Conservation (phyloP, 495 filamentous ascomycete species). For the Podospora pseudocomata region DNA sequence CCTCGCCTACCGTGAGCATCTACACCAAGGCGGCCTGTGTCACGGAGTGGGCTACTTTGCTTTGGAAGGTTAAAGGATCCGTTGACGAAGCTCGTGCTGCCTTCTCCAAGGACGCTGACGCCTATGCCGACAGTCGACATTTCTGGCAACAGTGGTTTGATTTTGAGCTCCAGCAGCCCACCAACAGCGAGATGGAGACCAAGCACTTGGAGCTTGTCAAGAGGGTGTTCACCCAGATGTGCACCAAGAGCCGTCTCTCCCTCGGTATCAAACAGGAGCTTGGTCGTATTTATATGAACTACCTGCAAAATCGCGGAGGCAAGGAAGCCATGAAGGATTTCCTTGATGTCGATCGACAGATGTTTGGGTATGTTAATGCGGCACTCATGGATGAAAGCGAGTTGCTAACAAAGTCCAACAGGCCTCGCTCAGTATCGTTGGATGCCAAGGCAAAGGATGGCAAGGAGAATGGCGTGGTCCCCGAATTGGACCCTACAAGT, state of each 20-base stretch:
- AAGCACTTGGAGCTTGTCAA: conserved; percentile 71
- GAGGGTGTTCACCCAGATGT: conserved; percentile 73
- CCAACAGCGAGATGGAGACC: conserved; percentile 58
- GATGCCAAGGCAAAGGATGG: conserved; percentile 37
- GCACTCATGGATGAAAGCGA: background rate
- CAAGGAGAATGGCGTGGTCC: conserved; percentile 58
- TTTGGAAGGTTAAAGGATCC: conserved; percentile 89
- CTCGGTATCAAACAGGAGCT: conserved; percentile 69
- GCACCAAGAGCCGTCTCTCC: conserved; percentile 68
- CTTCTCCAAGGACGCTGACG: conserved; percentile 76
- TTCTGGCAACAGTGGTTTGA: conserved; percentile 91
- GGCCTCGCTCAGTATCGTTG: conserved; percentile 50
- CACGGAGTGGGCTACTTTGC: conserved; percentile 80
- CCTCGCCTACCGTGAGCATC: conserved; percentile 65
- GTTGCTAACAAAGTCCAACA: conserved; percentile 24
- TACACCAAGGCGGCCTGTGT: conserved; percentile 83
- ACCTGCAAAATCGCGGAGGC: conserved; percentile 80
- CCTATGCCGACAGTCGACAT: conserved; percentile 78
- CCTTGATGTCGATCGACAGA: conserved; percentile 74
- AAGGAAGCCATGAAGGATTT: conserved; percentile 83
- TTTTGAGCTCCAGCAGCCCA: conserved; percentile 88
- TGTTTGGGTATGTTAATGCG: conserved; percentile 65
- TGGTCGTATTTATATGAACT: conserved; percentile 73
- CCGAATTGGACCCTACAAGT: conserved; percentile 61
- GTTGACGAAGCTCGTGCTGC: conserved; percentile 81